phyloP scores from a whole-genome alignment of 2,329 filamentous ascomycete genomes.

The Elsinoe batatas region DNA sequence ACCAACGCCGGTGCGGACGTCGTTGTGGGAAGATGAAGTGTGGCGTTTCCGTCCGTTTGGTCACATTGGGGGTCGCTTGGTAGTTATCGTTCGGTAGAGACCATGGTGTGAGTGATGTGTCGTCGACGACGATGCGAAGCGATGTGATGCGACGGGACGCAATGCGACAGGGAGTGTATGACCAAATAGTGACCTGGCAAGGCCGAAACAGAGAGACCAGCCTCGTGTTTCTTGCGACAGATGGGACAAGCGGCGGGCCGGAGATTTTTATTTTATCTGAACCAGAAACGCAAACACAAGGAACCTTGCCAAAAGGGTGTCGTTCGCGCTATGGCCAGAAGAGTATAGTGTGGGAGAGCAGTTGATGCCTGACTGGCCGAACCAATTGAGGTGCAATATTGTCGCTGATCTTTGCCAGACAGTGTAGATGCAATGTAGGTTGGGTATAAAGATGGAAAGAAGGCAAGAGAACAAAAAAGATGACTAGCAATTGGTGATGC shows the following conservation, averaged over 20 bases:
- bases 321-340: slow-evolving; percentile 7
- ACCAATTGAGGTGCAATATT: background rate
- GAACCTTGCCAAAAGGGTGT: background rate
- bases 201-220: background rate
- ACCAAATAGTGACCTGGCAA: background rate
- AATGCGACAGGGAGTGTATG: background rate
- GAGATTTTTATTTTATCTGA: slow-evolving; percentile 7
- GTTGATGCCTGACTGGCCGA: slow-evolving; percentile 7
- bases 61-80: background rate
- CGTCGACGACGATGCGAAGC: background rate
- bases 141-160: background rate
- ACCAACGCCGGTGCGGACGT: slow-evolving; percentile 10
- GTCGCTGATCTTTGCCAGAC: background rate
- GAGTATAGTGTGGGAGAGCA: slow-evolving; percentile 1
- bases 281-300: slow-evolving; percentile 8
- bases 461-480: background rate
- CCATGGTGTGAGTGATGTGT: background rate
- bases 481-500: background rate
- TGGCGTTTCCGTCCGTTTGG: background rate
- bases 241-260: background rate
- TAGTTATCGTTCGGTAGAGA: background rate
- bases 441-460: background rate
- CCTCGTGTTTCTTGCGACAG: slow-evolving; percentile 6
- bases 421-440: background rate
- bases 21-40: slow-evolving; percentile 8